These are phyloP conservation scores for Phytophthora boehmeriae DNA, from an alignment of 352 stramenopile species.

Conservation along the genomic window DNA sequence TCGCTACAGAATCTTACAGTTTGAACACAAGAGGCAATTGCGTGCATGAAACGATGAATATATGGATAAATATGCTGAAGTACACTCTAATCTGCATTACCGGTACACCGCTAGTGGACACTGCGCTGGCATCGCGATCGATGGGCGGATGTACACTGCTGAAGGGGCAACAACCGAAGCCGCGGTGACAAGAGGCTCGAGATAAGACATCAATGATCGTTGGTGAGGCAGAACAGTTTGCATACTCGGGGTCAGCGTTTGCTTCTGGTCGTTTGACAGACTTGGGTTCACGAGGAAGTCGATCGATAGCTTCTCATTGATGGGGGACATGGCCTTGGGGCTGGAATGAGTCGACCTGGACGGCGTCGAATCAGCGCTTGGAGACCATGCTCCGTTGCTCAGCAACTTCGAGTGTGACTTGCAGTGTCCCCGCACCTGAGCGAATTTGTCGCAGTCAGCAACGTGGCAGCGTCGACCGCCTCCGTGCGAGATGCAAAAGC, in stretches of 20 bases:
- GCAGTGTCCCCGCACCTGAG: conserved; percentile 80
- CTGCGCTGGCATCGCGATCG: conserved; percentile 11
- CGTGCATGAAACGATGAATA: conserved; percentile 8
- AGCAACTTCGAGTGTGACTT: conserved; percentile 86
- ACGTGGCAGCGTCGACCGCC: conserved; percentile 74
- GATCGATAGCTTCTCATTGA: conserved; percentile 50
- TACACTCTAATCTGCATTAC: conserved; percentile 14
- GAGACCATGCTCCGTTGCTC: conserved; percentile 26
- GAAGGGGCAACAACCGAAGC: conserved; percentile 6
- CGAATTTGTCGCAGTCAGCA: conserved; percentile 79
- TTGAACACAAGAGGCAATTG: conserved; percentile 15
- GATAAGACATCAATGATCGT: conserved; percentile 36
- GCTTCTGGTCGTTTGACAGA: conserved; percentile 10
- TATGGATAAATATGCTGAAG: conserved; percentile 31
- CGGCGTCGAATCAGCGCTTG: conserved; percentile 8
- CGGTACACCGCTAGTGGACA: conserved; percentile 35
- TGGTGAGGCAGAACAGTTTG: conserved; percentile 21
- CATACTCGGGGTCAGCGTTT: conserved; percentile 9
- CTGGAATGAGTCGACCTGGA: conserved; percentile 2
- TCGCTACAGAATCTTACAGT: neutral
- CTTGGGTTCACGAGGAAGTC: conserved; percentile 58
- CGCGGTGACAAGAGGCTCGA: conserved; percentile 31
- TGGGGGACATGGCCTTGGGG: conserved; percentile 23
- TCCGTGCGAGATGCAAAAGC: conserved; percentile 85
- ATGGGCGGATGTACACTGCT: neutral